Conservation (phyloP, 805 yeast species). For the Cyberlindnera euphorbiiphila region DNA sequence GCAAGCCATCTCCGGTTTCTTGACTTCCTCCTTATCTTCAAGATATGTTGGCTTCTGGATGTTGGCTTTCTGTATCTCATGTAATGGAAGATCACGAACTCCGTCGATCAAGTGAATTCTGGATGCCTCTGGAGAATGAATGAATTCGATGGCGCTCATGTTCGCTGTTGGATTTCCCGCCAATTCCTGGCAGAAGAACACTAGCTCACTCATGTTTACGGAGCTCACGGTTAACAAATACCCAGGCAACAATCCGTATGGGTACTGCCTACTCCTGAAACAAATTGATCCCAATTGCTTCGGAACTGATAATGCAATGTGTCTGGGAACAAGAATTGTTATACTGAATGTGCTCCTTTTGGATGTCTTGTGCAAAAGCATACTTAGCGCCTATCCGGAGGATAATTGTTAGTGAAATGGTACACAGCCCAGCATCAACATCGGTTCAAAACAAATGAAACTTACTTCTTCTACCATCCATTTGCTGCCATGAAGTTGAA, state of each 20-base stretch:
- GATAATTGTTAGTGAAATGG: conserved; percentile 1
- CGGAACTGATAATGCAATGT: conserved; percentile 4
- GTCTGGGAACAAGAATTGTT: conserved; percentile 4
- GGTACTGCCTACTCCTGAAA: conserved; percentile 1
- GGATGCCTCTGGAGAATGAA: too few relatives aligned
- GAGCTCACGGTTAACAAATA: conserved; percentile 1
- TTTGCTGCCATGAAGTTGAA: conserved; percentile 2
- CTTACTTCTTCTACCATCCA: conserved; percentile 2
- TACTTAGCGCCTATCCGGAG: background rate
- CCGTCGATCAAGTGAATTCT: too few relatives aligned
- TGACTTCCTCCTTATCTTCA: background rate
- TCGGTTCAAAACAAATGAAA: too few relatives aligned
- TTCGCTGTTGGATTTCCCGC: background rate
- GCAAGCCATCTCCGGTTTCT: background rate
- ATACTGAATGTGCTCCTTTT: background rate
- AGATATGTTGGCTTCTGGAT: too few relatives aligned
- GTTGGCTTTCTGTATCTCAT: too few relatives aligned
- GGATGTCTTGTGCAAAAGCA: conserved; percentile 3
- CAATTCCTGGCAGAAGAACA: background rate
- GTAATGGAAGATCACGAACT: too few relatives aligned
- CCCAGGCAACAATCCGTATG: conserved; percentile 8
- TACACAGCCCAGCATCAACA: too few relatives aligned
- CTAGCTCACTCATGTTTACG: background rate
- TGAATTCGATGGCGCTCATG: too few relatives aligned
- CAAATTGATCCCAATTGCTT: background rate